phyloP scores from a whole-genome alignment of 75 land plant species.

The Pinus tabuliformis region DNA sequence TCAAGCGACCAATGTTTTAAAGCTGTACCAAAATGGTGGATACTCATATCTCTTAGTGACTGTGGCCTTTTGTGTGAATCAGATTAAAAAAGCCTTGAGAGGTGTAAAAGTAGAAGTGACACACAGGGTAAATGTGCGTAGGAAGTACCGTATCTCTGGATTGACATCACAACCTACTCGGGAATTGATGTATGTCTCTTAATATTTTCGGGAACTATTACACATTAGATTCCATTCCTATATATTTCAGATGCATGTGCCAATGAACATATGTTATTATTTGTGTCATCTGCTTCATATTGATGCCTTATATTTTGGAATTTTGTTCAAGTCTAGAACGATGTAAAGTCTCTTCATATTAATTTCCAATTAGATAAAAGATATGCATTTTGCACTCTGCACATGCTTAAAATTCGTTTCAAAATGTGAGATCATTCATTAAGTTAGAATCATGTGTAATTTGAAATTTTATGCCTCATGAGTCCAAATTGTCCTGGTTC shows the following conservation, averaged over 20 bases:
- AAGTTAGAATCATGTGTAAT: not conserved
- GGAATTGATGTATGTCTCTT: conserved; percentile 49
- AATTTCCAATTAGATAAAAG: too few species aligned
- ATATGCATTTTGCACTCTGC: not conserved
- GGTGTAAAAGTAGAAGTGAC: conserved; percentile 83
- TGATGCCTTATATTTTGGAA: not conserved
- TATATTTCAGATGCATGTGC: not conserved
- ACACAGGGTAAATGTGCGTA: conserved; percentile 65
- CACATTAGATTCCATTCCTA: not conserved
- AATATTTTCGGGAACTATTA: not conserved
- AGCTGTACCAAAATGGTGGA: not conserved
- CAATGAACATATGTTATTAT: not conserved
- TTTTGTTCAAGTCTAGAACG: not conserved
- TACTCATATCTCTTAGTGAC: too few species aligned
- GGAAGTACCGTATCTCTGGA: conserved; percentile 75
- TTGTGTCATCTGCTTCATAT: not conserved
- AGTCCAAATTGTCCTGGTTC: not conserved
- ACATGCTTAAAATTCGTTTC: not conserved
- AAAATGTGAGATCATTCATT: not conserved
- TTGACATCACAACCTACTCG: conserved; percentile 66
- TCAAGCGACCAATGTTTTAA: not conserved
- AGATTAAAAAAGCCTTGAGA: conserved; percentile 74
- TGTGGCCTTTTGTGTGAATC: not conserved
- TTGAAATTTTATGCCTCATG: not conserved
- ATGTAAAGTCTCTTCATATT: too few species aligned